phyloP scores from a whole-genome alignment of 176 grass and related monocot species.

The Pharus latifolius region DNA sequence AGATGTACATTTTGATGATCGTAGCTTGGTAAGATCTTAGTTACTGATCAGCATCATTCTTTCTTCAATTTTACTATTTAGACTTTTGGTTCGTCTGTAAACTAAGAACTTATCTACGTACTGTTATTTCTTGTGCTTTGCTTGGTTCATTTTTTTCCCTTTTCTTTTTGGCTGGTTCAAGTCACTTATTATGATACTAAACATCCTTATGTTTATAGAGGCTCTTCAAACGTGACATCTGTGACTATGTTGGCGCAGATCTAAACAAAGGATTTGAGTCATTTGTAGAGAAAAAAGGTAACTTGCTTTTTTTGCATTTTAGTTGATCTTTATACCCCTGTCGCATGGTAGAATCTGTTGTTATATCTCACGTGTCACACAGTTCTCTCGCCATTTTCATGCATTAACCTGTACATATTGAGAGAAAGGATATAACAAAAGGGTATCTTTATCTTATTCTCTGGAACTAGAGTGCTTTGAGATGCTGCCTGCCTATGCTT shows the following conservation, averaged over 20 bases:
- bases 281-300: constrained; percentile 91
- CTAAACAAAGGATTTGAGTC: constrained; percentile 90
- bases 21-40: constrained; percentile 65
- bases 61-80: no score
- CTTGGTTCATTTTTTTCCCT: background rate
- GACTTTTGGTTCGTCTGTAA: background rate
- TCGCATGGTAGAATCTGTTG: background rate
- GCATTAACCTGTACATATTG: constrained; percentile 3
- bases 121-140: background rate
- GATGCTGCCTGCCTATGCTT: no score
- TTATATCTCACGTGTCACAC: background rate
- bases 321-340: background rate
- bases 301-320: constrained; percentile 7
- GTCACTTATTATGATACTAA: constrained; percentile 3
- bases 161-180: background rate
- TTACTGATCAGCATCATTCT: constrained; percentile 6
- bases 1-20: constrained; percentile 82
- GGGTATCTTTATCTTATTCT: background rate
- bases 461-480: no score
- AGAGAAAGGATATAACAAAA: background rate
- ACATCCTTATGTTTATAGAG: constrained; percentile 49
- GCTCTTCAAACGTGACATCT: constrained; percentile 86
- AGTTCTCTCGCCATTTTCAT: background rate
- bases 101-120: background rate
- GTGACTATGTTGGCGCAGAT: constrained; percentile 69